Base-by-base conservation (phyloP, 352 stramenopile species). In the Blastocystis sp. region DNA sequence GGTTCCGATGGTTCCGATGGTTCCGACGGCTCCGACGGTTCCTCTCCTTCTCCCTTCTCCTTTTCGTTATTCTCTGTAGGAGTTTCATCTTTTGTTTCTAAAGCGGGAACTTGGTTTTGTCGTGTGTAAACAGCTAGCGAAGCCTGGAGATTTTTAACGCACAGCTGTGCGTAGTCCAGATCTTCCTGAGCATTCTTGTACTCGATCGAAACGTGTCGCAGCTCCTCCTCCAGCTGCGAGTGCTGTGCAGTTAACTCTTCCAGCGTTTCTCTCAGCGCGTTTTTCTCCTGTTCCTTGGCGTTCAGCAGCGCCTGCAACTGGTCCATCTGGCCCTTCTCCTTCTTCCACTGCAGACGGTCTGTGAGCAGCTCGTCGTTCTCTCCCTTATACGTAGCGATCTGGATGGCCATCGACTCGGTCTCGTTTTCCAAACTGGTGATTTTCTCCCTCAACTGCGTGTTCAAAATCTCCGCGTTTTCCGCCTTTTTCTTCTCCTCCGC, bases 121-220 rank as follows among this genome's bases (percentile, higher is more conserved):
- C 29, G 55, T 13, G 45, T 77, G 26, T 77, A 79, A 18, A 77
- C 77, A 8, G 77, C 61, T 26, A 79, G 61, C 39, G 64, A 90
- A 39, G 94, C 92, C 82, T 94, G 94, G 50, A 94, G 92, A 20
- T 92, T 76, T 3, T 94, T 79, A 13, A 93, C 90, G 26, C 93
- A 91, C 2, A 91, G 90, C 1, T 92, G 90, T 41, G 94, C 93
- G 34, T 89, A 90, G 11, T 94, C 87, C 64, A 95, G 77, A 82
- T 93, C 73, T 34, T 93, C 90, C 56, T 94, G 93, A 3, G 91
- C 90, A 23, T 92, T 87, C 18, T 92, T 91, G 13, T 94, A 69
- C 66, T 94, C 76, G 20, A 91, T 82, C 3, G 90, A 89, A 56
- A 93, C 26, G 9, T 69, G 68, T 11, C 91, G 70, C n/a, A 94